Conservation (phyloP, 2,329 filamentous ascomycete genomes). For the Cladosporium sp. region DNA sequence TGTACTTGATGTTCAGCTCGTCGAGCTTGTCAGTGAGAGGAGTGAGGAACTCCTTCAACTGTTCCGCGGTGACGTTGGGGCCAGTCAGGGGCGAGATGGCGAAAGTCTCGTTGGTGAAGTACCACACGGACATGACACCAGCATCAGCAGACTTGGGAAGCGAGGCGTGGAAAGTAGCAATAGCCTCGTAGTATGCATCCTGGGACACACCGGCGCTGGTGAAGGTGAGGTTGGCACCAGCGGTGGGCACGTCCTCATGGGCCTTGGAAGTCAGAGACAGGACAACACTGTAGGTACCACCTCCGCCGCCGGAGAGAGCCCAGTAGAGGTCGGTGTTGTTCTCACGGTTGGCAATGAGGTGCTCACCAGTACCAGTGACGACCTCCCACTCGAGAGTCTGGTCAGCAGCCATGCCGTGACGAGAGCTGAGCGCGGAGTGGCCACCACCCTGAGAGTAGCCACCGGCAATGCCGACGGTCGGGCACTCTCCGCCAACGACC, state of each 20-base stretch:
- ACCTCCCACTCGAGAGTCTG: slow-evolving; percentile 45
- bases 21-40: slow-evolving; percentile 41
- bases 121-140: slow-evolving; percentile 46
- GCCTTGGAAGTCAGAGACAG: slow-evolving; percentile 50
- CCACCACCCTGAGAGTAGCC: slow-evolving; percentile 58
- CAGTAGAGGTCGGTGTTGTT: slow-evolving; percentile 56
- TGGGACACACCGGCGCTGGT: slow-evolving; percentile 18
- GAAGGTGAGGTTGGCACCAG: slow-evolving; percentile 43
- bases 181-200: slow-evolving; percentile 45
- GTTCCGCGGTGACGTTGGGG: slow-evolving; percentile 39
- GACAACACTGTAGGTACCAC: slow-evolving; percentile 54
- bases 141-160: slow-evolving; percentile 46
- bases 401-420: slow-evolving; percentile 55
- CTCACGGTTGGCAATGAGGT: slow-evolving; percentile 43
- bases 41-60: slow-evolving; percentile 42
- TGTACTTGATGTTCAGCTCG: slow-evolving; percentile 31
- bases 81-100: slow-evolving; percentile 42
- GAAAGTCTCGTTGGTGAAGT: slow-evolving; percentile 47
- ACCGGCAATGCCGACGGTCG: slow-evolving; percentile 52
- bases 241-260: slow-evolving; percentile 39
- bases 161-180: slow-evolving; percentile 43
- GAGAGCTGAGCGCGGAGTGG: slow-evolving; percentile 47
- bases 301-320: slow-evolving; percentile 56
- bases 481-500: slow-evolving; percentile 50
- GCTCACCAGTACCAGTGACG: slow-evolving; percentile 45